Evolutionary conservation across 805 yeast species (phyloP).

Genomic region (Saccharomycopsis sp.): DNA sequence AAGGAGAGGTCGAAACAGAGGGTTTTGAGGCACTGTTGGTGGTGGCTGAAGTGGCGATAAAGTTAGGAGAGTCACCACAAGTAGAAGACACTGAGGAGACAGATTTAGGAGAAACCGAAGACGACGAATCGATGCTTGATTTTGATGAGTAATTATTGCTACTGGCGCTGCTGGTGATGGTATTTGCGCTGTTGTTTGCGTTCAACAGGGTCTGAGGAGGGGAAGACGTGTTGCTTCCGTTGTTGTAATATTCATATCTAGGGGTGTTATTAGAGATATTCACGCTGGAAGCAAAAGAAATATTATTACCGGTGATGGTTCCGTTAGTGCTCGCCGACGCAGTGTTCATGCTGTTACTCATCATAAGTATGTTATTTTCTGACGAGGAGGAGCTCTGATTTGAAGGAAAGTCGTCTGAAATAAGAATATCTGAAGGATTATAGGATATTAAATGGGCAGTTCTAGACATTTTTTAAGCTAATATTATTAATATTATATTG

Average conservation of each 20-base stretch:
- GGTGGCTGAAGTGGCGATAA: not conserved
- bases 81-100: slow-evolving; percentile 21
- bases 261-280: not conserved
- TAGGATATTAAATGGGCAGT: not conserved
- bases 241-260: not conserved
- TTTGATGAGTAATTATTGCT: slow-evolving; percentile 9
- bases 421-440: not conserved
- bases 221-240: slow-evolving; percentile 1
- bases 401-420: slow-evolving; percentile 8
- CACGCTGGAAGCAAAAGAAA: not conserved
- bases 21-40: slow-evolving; percentile 2
- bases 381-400: not conserved
- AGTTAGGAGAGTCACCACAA: slow-evolving; percentile 11
- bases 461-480: not conserved
- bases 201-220: not conserved
- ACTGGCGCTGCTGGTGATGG: slow-evolving; percentile 4
- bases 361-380: not conserved
- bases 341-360: slow-evolving; percentile 1
- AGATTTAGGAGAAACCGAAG: slow-evolving; percentile 5
- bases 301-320: slow-evolving; percentile 1
- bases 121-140: slow-evolving; percentile 7
- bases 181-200: slow-evolving; percentile 3
- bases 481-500: too few relatives aligned
- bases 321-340: not conserved
- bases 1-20: not conserved